A percentile compares a stretch with the other conserved stretches of the same genome.
phyloP scores from a whole-genome alignment of 768 basidiomycete genomes.

The Mycena vitilis region DNA sequence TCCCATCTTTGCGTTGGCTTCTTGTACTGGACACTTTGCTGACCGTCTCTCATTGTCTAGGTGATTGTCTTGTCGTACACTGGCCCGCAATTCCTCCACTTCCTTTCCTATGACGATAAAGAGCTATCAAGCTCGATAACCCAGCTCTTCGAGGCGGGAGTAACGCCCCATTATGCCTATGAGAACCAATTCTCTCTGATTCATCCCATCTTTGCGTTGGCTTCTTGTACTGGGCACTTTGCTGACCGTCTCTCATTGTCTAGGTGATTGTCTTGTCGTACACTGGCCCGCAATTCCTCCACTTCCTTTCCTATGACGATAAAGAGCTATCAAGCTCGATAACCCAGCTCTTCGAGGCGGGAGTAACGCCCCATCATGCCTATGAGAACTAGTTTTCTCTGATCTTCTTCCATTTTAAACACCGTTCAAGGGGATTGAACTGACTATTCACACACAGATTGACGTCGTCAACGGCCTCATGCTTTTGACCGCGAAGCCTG shows the following conservation, averaged over 20 bases:
- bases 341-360: constrained; percentile 93
- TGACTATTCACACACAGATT: constrained; percentile 61
- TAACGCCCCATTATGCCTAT: constrained; percentile 78
- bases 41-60: constrained; percentile 29
- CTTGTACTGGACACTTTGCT: constrained; percentile 25
- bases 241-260: constrained; percentile 33
- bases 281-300: not conserved
- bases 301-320: constrained; percentile 56
- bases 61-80: constrained; percentile 15
- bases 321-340: constrained; percentile 80
- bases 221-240: constrained; percentile 2
- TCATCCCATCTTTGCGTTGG: no score
- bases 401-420: constrained; percentile 39
- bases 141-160: constrained; percentile 92
- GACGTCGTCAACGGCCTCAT: constrained; percentile 90
- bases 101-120: constrained; percentile 65
- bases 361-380: constrained; percentile 82
- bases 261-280: constrained; percentile 25
- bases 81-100: not conserved
- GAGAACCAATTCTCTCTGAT: constrained; percentile 65
- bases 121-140: constrained; percentile 83
- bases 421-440: not conserved
- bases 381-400: constrained; percentile 66
- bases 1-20: not conserved
- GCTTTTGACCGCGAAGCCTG: constrained; percentile 95